Evolutionary conservation across 345 rosid species (phyloP).

Genomic region (Euphorbia lathyris): DNA sequence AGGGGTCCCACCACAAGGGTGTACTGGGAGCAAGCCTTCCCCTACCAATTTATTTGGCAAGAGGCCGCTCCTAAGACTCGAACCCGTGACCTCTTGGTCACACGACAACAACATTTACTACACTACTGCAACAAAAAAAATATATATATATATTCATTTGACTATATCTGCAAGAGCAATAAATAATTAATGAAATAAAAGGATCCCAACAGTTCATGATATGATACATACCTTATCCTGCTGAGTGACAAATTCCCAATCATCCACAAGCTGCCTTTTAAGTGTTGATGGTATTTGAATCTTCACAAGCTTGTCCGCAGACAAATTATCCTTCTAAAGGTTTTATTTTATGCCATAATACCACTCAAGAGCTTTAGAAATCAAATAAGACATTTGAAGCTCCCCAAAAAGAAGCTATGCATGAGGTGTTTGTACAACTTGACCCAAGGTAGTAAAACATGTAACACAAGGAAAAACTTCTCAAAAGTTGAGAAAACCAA

Average conservation of each 20-base stretch:
- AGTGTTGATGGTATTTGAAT: conserved; percentile 79
- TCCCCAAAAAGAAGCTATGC: not conserved
- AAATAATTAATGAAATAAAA: not conserved
- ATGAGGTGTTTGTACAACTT: conserved; percentile 1
- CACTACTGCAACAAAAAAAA: not conserved
- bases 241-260: conserved; percentile 71
- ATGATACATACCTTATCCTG: conserved; percentile 67
- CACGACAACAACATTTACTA: not conserved
- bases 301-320: conserved; percentile 65
- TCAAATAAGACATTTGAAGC: not conserved
- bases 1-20: too few species aligned
- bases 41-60: too few species aligned
- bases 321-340: conserved; percentile 26
- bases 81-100: too few species aligned
- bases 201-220: conserved; percentile 4
- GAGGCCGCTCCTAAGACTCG: too few species aligned
- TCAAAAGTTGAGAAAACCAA: not conserved
- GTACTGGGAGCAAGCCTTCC: too few species aligned
- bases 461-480: not conserved
- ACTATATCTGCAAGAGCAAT: conserved; percentile 5
- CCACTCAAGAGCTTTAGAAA: not conserved
- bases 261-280: conserved; percentile 83
- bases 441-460: not conserved
- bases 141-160: conserved; percentile 9
- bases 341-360: not conserved